Conservation (phyloP, 179 eudicot genomes). For the Corrigiola litoralis region DNA sequence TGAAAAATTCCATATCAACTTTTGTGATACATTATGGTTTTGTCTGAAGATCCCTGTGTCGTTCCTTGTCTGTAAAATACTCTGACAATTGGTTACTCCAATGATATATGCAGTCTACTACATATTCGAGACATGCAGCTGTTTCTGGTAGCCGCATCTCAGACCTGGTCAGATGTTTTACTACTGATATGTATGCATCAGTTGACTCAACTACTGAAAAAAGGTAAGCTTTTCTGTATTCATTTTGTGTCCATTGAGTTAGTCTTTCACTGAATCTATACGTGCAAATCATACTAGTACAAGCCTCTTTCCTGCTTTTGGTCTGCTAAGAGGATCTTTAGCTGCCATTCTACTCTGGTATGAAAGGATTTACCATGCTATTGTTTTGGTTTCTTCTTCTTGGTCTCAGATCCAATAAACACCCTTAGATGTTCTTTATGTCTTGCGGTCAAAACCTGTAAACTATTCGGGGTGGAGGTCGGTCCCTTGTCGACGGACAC, state of each 20-base stretch:
- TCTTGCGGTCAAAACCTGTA: too few species aligned
- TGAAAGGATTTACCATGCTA: not conserved
- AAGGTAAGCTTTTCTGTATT: conserved; percentile 1
- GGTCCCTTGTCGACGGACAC: too few species aligned
- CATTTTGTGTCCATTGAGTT: not conserved
- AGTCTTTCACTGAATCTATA: not conserved
- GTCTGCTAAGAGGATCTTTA: not conserved
- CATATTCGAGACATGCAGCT: conserved; percentile 31
- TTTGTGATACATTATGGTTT: not conserved
- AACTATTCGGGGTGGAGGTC: too few species aligned
- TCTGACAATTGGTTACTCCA: not conserved
- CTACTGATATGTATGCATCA: conserved; percentile 27
- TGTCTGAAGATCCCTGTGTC: not conserved
- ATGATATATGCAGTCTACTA: conserved; percentile 22
- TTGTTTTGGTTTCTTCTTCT: too few species aligned
- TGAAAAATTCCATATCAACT: not conserved
- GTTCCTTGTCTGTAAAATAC: not conserved
- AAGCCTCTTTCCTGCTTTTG: not conserved
- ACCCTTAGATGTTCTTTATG: too few species aligned
- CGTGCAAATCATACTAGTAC: not conserved
- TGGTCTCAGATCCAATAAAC: too few species aligned
- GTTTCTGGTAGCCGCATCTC: conserved; percentile 22
- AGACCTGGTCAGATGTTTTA: conserved; percentile 35
- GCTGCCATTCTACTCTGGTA: not conserved
- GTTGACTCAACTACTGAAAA: conserved; percentile 9